Evolutionary conservation across 2,329 filamentous ascomycete genomes (phyloP), one percentile per base, ranked within the genome.

Genomic region (Dryadomyces sulphureus): DNA sequence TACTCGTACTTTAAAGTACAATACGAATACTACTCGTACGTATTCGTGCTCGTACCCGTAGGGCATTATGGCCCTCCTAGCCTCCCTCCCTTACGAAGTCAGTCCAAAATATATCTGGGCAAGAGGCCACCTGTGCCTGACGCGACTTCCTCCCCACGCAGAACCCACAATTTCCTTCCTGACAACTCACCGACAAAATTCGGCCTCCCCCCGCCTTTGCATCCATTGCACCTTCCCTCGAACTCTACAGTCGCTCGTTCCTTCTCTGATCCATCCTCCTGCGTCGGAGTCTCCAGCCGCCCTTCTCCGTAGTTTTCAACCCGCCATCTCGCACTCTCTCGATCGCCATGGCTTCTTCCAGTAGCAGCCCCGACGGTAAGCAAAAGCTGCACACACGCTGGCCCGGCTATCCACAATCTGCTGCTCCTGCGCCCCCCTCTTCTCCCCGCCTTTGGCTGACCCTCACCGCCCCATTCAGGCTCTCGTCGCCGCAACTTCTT

Each of bases 401-500:
- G 27, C 27, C 25, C 27, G 16, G 27, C 27, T 32, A 32, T 32
- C 27, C 27, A 32, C 27, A 32, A 32, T 32, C 27, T 14, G 27
- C 27, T 8, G 9, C 9, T 32, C 27, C 27, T 14, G 16, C 16
- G 9, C 16, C 16, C 16, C 27, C 7, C 16, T 17, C 17, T 7
- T 36, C 34, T 32, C 17, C 7, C 22, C n/a, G 30, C 4, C 20
- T 17, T 24, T 16, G 8, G 6, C 40, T 46, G 20, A 49, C 41
- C 20, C 25, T 48, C 41, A 38, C 45, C 42, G 32, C 41, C 45
- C 45, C 46, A n/a, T 50, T 36, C 47, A 52, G 38, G 45, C 52
- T 49, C 53, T 45, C 55, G 53, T 40, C 52, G 50, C 19, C 48
- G 43, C 48, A 63, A 61, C 49, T 75, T 73, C 57, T 70, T 72